Base-by-base conservation (phyloP, 2,329 filamentous ascomycete species). In the Xylaria sp. region DNA sequence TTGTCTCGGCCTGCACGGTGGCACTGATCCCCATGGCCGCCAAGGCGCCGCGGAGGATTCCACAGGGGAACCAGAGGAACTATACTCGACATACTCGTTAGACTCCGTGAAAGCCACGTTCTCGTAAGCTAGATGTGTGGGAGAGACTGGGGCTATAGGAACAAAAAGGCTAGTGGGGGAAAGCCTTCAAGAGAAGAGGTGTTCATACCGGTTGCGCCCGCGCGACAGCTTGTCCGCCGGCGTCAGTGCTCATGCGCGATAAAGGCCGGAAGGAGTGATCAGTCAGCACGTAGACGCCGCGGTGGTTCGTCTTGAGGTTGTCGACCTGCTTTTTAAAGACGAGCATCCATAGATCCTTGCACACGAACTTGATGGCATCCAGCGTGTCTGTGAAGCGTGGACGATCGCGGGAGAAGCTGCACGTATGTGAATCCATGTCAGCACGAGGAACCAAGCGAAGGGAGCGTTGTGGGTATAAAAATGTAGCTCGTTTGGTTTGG, bases 281-380 rank as follows among this genome's bases (percentile, higher is more conserved):
- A 13, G 94, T 98, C 54, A 99, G 81, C 43, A 99, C 95, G 76
- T 97, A 99, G 68, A 98, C 93, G 52, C 95, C 95, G 70, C 95
- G 83, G 75, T 99, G 95, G 74, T 99, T 99, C 8, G 95, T 99
- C 79, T 99, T 99, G 47, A 99, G 83, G 75, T 99, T 99, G 78
- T 99, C 95, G 73, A 99, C 92, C 76, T 98, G 96, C 79, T 99
- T 99, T 74, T 91, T 86, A 77, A 97, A 99, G 15, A 97, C 86
- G 19, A 98, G 83, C 33, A 88, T 93, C 95, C 95, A 99, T 44
- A 99, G 83, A 76, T 99, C 95, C 81, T 99, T 99, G 85, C 95
- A 99, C 51, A 99, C 83, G 73, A 99, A 98, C 76, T 99, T 99
- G 75, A 99, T 99, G 51, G 93, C 90, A 74, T 98, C 95, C 41